Evolutionary conservation across 352 stramenopile species (phyloP), one percentile per base, ranked within the genome.

Genomic region (Phytophthora tubulina): DNA sequence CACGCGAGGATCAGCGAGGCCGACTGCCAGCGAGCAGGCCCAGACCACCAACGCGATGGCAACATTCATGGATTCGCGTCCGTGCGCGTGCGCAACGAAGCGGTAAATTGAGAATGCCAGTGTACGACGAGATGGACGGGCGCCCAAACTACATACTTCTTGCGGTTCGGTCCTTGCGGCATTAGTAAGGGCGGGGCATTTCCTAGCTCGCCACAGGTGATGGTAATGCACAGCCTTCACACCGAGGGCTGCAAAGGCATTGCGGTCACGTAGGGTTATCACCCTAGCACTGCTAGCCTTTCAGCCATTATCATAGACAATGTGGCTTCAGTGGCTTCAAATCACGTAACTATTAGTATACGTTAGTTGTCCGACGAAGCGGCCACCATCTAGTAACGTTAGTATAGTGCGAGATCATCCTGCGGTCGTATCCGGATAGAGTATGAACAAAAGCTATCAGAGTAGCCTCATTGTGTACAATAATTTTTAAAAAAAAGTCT

Each of bases 1-100:
- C 45, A 78, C 65, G 27, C 65, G 71, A 57, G 56, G 48, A 10
- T 79, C 70, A 0, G 41, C 63, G 11, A 58, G 44, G 3, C 66
- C 53, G 30, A 72, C 38, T 2, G 54, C 52, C 36, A 79, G 21
- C 35, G 35, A 64, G 32, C 36, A 51, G 36, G 60, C 59, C 35
- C 55, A 36, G 3, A 75, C 31, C 38, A 67, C 21, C 52, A 75
- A 57, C 4, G 41, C 39, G 13, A 80, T 52, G 13, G 49, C 39
- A 56, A 33, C 52, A 32, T 62, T 70, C 56, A 70, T 73, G 48
- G 46, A 64, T 56, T 56, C 38, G 33, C 21, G 41, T n/a, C 15
- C 3, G 42, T 6, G 41, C 7, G 48, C 42, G 30, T n/a, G 41
- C 10, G 41, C 51, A n/a, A 54, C 38, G 17, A 21, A 70, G 67